These are phyloP conservation scores for Nannochloris sp. DNA, from an alignment of 139 green algal species.

Conservation along the genomic window DNA sequence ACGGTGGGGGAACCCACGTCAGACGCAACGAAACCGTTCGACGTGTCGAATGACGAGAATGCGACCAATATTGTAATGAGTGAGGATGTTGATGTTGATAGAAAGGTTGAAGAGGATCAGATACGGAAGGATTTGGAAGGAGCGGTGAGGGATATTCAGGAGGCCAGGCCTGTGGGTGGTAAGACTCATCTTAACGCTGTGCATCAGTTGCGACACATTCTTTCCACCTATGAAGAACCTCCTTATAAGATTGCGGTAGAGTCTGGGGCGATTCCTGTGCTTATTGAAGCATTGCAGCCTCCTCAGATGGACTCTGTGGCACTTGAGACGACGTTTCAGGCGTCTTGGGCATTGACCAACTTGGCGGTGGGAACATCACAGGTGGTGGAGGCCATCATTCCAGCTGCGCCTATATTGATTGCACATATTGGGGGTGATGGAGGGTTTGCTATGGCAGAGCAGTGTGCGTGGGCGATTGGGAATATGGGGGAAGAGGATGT, in stretches of 20 bases:
- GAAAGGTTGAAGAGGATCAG: no score
- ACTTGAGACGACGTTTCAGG: constrained; percentile 30
- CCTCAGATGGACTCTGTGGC: constrained; percentile 4
- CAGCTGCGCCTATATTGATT: constrained; percentile 34
- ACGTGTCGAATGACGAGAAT: not conserved
- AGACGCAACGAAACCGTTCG: not conserved
- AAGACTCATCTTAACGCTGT: constrained; percentile 9
- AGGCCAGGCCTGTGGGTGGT: constrained; percentile 14
- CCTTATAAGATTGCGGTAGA: constrained; percentile 2
- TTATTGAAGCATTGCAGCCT: constrained; percentile 23
- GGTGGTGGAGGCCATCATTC: constrained; percentile 27
- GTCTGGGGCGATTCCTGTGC: constrained; percentile 19
- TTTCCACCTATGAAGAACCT: constrained; percentile 18
- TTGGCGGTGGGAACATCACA: constrained; percentile 26
- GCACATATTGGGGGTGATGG: constrained; percentile 22
- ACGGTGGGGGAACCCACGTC: not conserved
- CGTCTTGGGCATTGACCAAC: constrained; percentile 38
- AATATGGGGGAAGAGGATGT: constrained; percentile 34
- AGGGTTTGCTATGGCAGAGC: constrained; percentile 34
- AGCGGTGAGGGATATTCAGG: constrained; percentile 1
- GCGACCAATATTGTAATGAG: not conserved
- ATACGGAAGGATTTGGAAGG: not conserved
- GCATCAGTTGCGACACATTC: constrained; percentile 15
- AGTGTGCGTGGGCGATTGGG: constrained; percentile 41
- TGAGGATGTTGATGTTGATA: no score